Evolutionary conservation across 108 stramenopile species (phyloP).

Genomic region (Fistulifera solaris): DNA sequence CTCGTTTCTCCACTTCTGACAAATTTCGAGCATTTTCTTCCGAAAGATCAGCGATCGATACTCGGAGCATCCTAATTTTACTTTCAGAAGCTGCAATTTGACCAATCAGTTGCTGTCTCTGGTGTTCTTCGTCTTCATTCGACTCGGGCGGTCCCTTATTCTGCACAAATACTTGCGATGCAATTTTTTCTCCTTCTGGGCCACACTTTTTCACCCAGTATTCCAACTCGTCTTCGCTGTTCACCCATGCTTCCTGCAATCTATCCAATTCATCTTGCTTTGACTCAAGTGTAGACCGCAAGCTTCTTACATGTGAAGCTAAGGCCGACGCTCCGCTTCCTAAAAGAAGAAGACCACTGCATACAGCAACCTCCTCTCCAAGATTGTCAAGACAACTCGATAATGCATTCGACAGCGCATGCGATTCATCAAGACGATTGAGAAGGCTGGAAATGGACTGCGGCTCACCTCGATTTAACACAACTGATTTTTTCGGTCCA

Average conservation of each 20-base stretch:
- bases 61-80: slow-evolving; percentile 52
- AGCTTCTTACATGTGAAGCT: slow-evolving; percentile 52
- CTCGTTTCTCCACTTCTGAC: slow-evolving; percentile 54
- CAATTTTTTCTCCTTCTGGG: slow-evolving; percentile 15
- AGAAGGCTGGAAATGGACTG: slow-evolving; percentile 18
- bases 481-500: background rate
- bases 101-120: slow-evolving; percentile 24
- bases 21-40: slow-evolving; percentile 51
- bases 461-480: slow-evolving; percentile 1
- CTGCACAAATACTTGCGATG: slow-evolving; percentile 1
- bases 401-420: slow-evolving; percentile 34
- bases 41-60: slow-evolving; percentile 63
- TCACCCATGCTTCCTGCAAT: slow-evolving; percentile 33
- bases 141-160: background rate
- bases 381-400: slow-evolving; percentile 65
- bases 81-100: slow-evolving; percentile 39
- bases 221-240: slow-evolving; percentile 51
- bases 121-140: slow-evolving; percentile 10
- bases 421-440: slow-evolving; percentile 44
- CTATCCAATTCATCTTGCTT: slow-evolving; percentile 21
- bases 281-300: slow-evolving; percentile 39
- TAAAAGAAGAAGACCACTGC: slow-evolving; percentile 51
- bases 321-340: slow-evolving; percentile 57
- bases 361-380: slow-evolving; percentile 62
- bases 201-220: slow-evolving; percentile 20